Evolutionary conservation across 148 eudicot species (phyloP).

Genomic region (Mesembryanthemum crystallinum): DNA sequence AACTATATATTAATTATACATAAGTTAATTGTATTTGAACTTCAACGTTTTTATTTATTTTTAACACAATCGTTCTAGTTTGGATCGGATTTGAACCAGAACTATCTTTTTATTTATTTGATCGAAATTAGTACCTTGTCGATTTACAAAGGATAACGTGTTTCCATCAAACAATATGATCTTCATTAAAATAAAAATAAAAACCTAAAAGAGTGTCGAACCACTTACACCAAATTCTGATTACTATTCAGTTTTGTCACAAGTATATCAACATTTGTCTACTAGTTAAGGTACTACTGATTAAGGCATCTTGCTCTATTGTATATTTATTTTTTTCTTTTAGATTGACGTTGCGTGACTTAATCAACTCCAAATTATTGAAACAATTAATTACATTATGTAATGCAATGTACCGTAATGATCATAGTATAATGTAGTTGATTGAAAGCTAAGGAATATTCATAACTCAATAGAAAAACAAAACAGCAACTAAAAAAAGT

Average conservation of each 20-base stretch:
- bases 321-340: not conserved
- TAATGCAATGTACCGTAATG: not conserved
- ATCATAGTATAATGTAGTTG: not conserved
- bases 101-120: too few relatives aligned
- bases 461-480: not conserved
- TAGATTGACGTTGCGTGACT: not conserved
- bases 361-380: conserved; percentile 7
- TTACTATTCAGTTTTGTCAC: not conserved
- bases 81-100: too few relatives aligned
- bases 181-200: too few relatives aligned
- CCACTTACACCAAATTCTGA: too few relatives aligned
- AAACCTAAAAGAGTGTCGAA: too few relatives aligned
- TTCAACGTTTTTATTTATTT: not conserved
- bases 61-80: too few relatives aligned
- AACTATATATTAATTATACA: not conserved
- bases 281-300: not conserved
- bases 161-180: too few relatives aligned
- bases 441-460: not conserved
- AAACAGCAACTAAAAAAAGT: not conserved
- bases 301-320: too few relatives aligned
- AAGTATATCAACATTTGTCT: not conserved
- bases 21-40: not conserved
- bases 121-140: too few relatives aligned
- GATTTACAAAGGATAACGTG: too few relatives aligned
- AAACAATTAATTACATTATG: not conserved